Evolutionary conservation across 805 yeast genomes (phyloP).

Genomic region (Candida arabinofermentans): DNA sequence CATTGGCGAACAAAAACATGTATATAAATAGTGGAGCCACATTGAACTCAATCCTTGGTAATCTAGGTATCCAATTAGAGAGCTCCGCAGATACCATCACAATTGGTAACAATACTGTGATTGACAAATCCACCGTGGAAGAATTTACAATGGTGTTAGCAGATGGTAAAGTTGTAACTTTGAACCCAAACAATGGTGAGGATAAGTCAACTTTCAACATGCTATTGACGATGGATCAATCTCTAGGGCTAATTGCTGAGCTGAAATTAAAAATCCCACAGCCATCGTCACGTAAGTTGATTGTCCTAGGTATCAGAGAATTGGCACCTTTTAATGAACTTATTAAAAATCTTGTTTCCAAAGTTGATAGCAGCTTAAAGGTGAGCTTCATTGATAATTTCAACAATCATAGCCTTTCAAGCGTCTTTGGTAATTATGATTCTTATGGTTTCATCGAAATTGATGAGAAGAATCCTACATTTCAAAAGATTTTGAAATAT

Average conservation of each 20-base stretch:
- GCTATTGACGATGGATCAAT: conserved; percentile 9
- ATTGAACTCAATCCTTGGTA: conserved; percentile 16
- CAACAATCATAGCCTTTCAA: background rate
- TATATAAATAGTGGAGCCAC: conserved; percentile 3
- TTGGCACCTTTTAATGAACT: conserved; percentile 10
- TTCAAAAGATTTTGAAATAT: background rate
- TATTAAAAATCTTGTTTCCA: background rate
- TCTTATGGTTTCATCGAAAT: conserved; percentile 5
- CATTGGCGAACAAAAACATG: conserved; percentile 2
- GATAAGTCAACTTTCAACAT: conserved; percentile 9
- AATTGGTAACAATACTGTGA: conserved; percentile 3
- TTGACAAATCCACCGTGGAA: conserved; percentile 8
- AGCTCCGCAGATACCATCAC: conserved; percentile 5
- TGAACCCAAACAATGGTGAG: conserved; percentile 1
- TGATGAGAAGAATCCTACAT: background rate
- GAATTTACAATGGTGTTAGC: conserved; percentile 24
- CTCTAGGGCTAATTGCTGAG: conserved; percentile 19
- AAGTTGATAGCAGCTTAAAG: conserved; percentile 1
- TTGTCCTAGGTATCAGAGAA: conserved; percentile 17
- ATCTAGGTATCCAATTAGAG: conserved; percentile 15
- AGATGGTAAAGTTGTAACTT: conserved; percentile 21
- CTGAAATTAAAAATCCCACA: conserved; percentile 5
- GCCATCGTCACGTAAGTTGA: conserved; percentile 3
- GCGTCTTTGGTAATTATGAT: background rate
- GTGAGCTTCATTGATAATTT: conserved; percentile 10